These are phyloP conservation scores for Cystofilobasidium ferigula DNA, from an alignment of 768 basidiomycete genomes.

Conservation along the genomic window DNA sequence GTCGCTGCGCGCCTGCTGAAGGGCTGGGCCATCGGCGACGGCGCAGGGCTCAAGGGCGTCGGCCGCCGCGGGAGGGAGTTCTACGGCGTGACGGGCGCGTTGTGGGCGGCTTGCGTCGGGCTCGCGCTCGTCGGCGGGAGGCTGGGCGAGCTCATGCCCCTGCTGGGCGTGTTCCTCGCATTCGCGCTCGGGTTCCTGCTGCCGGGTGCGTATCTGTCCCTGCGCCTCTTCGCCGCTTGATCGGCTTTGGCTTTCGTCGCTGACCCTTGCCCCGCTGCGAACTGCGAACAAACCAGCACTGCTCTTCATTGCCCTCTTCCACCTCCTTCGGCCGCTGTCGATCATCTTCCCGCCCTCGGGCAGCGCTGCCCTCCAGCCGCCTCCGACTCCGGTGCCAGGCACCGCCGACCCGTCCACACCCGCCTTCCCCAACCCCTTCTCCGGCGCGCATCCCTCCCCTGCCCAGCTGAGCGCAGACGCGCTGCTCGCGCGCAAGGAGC, in stretches of 20 bases:
- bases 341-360: conserved; percentile 58
- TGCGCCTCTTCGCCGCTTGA: too few relatives aligned
- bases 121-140: conserved; percentile 1
- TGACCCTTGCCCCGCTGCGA: too few relatives aligned
- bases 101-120: conserved; percentile 3
- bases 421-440: conserved; percentile 17
- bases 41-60: conserved; percentile 5
- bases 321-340: conserved; percentile 68
- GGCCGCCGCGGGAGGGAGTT: conserved; percentile 18
- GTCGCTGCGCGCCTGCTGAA: conserved; percentile 4
- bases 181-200: conserved; percentile 14
- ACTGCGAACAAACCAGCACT: too few relatives aligned
- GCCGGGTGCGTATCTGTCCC: conserved; percentile 9
- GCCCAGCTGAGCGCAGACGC: conserved; percentile 42
- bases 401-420: conserved; percentile 14
- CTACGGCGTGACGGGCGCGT: conserved; percentile 5
- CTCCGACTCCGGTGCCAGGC: conserved; percentile 27
- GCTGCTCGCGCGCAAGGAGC: conserved; percentile 75
- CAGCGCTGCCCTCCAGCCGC: conserved; percentile 37
- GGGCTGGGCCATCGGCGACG: conserved; percentile 7
- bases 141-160: conserved; percentile 11
- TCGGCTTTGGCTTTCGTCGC: background rate
- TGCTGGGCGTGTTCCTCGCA: conserved; percentile 6
- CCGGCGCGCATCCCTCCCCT: too few relatives aligned
- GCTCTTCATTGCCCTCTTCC: conserved; percentile 68